phyloP scores from a whole-genome alignment of 2,329 filamentous ascomycete species.

The Trichoderma polysporum region DNA sequence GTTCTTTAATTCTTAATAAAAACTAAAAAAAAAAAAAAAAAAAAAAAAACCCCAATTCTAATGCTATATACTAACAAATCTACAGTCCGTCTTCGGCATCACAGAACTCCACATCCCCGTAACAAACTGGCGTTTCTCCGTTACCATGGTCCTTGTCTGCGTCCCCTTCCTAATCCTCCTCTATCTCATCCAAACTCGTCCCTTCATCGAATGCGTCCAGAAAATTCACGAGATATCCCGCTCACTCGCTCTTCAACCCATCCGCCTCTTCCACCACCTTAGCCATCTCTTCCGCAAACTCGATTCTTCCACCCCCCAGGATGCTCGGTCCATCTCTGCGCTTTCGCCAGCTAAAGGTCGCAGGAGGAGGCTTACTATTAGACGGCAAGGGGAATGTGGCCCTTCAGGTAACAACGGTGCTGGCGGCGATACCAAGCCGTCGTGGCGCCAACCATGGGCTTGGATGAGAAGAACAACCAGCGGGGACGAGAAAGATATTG shows the following conservation, averaged over 20 bases:
- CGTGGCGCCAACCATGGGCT: not conserved
- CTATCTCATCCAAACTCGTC: conserved; percentile 45
- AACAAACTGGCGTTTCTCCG: conserved; percentile 46
- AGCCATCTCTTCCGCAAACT: not conserved
- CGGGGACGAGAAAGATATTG: conserved; percentile 14
- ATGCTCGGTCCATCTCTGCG: not conserved
- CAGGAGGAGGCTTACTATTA: conserved; percentile 24
- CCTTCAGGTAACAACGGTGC: not conserved
- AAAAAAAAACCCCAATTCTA: not conserved
- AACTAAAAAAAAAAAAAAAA: not conserved
- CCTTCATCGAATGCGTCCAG: conserved; percentile 34
- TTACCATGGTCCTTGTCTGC: conserved; percentile 65
- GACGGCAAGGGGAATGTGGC: conserved; percentile 3
- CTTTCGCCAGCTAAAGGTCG: conserved; percentile 17
- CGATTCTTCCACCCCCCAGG: not conserved
- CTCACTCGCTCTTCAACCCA: not conserved
- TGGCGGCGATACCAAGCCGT: not conserved
- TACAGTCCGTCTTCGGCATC: conserved; percentile 54
- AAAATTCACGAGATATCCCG: conserved; percentile 14
- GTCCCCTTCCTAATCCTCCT: conserved; percentile 51
- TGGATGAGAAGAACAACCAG: not conserved
- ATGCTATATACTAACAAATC: not conserved
- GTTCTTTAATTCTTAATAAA: not conserved
- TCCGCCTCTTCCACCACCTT: not conserved
- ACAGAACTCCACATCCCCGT: conserved; percentile 45